Base-by-base conservation (phyloP, 129 eudicot species). In the Artemisia annua region DNA sequence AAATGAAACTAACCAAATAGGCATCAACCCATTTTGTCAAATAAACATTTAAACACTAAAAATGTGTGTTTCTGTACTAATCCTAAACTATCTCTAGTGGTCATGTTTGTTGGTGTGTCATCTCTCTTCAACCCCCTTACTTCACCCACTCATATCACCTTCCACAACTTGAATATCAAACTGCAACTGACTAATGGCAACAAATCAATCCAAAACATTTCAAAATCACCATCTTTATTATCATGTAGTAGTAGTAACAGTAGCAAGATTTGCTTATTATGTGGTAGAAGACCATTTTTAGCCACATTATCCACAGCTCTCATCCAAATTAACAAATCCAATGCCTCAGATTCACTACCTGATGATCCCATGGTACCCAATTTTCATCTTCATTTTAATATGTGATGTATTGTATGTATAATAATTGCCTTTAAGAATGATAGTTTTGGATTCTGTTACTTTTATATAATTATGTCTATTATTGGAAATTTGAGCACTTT, bases 221-320 rank as follows among this genome's bases (percentile, higher is more conserved):
- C 62, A 7, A 30, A 63, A 44, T 77, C 63, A 58, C 20, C 71
- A 48, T 65, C 67, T 51, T 24, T 63, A 53, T 65, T 62, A 53
- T 18, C 35, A 17, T 10, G 70, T 18, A 59, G 69, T 13, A 35
- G 60, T 48, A 69, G 72, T 12, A 64, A 20, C 70, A 69, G 28
- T 19, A 53, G 13, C 67, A 71, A 54, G 2, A 46, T 55, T 30
- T 86, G 96, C 77, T 75, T 48, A 22, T 75, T 57, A 22, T 87
- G 97, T 72, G 82, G 88, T 50, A 89, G 97, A 81, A 85, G 97
- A 62, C 83, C 74, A 15, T 75, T 90, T 63, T 53, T 90, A 43
- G 91, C 84, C 63, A 44, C 88, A 15, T 49, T 83, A 56, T 78
- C 84, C 70, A 67, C 85, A 28, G 72, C 80, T 26, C 69, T 87